These are phyloP conservation scores for Aphanoascus verrucosus DNA, from an alignment of 2,329 filamentous ascomycete genomes.

Conservation along the genomic window DNA sequence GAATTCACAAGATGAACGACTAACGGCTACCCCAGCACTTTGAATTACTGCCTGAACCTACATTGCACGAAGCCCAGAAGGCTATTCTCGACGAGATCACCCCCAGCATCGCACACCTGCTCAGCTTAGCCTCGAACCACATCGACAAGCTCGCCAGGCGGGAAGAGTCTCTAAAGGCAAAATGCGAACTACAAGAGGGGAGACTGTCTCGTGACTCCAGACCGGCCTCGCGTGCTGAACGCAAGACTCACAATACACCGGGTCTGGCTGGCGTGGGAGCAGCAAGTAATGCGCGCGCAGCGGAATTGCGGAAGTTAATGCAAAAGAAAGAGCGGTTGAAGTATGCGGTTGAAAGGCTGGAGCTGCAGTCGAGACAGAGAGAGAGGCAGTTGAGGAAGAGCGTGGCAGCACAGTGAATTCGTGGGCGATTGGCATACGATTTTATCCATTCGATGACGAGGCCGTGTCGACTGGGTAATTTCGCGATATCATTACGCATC, in stretches of 20 bases:
- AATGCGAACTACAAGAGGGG: constrained; percentile 73
- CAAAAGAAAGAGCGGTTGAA: constrained; percentile 77
- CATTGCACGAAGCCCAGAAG: constrained; percentile 69
- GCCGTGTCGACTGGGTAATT: too few species aligned
- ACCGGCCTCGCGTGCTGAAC: constrained; percentile 17
- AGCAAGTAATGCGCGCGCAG: constrained; percentile 36
- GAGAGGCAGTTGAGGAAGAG: constrained; percentile 63
- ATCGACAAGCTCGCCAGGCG: constrained; percentile 72
- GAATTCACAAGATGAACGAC: background rate
- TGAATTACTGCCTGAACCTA: constrained; percentile 78
- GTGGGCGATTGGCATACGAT: background rate
- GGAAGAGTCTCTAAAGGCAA: constrained; percentile 72
- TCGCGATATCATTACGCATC: too few species aligned
- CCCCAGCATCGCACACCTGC: constrained; percentile 69
- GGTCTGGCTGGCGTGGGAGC: constrained; percentile 14
- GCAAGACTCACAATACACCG: constrained; percentile 13
- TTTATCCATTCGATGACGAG: background rate
- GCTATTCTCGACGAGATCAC: constrained; percentile 79
- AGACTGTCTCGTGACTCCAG: constrained; percentile 42
- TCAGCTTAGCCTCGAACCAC: constrained; percentile 71
- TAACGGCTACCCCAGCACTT: constrained; percentile 56
- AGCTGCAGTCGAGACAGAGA: constrained; percentile 72
- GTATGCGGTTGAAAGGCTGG: constrained; percentile 76
- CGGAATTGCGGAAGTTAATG: constrained; percentile 55
- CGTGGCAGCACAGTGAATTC: constrained; percentile 46